phyloP scores from a whole-genome alignment of 441 rosid genomes.

The Populus tomentosa region DNA sequence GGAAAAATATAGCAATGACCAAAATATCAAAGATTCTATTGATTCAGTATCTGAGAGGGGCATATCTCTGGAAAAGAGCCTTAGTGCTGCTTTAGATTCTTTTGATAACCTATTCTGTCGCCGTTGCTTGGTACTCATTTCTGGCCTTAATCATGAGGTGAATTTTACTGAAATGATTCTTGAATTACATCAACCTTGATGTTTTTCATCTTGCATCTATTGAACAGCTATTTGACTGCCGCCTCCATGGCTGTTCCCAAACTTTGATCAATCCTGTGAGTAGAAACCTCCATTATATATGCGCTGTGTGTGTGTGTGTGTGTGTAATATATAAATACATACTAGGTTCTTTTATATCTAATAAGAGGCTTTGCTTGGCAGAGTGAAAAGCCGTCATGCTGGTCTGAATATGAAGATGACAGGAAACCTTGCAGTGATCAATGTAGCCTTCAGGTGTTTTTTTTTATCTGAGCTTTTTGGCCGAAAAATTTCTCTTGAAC shows the following conservation, averaged over 20 bases:
- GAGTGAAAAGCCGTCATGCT: slow-evolving; percentile 58
- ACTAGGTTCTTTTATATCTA: background rate
- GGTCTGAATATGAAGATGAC: slow-evolving; percentile 61
- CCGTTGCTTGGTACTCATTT: slow-evolving; percentile 73
- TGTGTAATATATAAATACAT: background rate
- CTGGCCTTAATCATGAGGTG: slow-evolving; percentile 11
- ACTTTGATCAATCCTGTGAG: slow-evolving; percentile 62
- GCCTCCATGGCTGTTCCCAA: slow-evolving; percentile 77
- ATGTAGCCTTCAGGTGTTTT: slow-evolving; percentile 66
- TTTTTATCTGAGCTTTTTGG: slow-evolving; percentile 6
- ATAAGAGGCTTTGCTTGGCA: slow-evolving; percentile 35
- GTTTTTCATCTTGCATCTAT: slow-evolving; percentile 22
- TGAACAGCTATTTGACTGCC: slow-evolving; percentile 76
- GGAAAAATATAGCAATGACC: slow-evolving; percentile 41
- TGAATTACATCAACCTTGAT: slow-evolving; percentile 18
- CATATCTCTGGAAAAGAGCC: slow-evolving; percentile 54
- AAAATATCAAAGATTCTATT: slow-evolving; percentile 29
- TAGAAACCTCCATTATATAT: slow-evolving; percentile 4
- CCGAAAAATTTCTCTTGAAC: background rate
- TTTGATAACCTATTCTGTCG: slow-evolving; percentile 80
- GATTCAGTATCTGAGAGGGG: slow-evolving; percentile 36
- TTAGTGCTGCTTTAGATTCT: slow-evolving; percentile 56
- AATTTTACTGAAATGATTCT: slow-evolving; percentile 8
- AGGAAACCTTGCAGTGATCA: slow-evolving; percentile 63
- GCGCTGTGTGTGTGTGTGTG: background rate